phyloP scores from a whole-genome alignment of 768 basidiomycete species.

The Pisolithus sp. region DNA sequence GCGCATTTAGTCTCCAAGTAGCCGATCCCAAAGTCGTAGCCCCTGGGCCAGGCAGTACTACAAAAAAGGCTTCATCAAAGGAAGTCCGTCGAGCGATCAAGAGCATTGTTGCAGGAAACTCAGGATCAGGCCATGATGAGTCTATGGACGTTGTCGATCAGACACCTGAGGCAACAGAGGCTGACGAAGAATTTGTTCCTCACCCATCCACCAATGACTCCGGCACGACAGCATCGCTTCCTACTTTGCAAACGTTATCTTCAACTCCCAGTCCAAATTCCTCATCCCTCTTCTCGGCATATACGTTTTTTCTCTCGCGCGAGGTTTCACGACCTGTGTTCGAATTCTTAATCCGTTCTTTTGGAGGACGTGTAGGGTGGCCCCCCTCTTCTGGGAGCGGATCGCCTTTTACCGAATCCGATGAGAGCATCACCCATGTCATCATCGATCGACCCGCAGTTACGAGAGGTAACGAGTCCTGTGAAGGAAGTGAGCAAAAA shows the following conservation, averaged over 20 bases:
- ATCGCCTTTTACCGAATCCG: conserved; percentile 70
- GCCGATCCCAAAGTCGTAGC: conserved; percentile 20
- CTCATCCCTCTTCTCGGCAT: conserved; percentile 72
- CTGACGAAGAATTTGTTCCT: conserved; percentile 62
- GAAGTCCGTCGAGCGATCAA: conserved; percentile 47
- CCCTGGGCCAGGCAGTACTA: conserved; percentile 10
- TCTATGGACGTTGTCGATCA: conserved; percentile 33
- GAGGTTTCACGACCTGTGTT: conserved; percentile 88
- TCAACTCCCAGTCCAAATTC: conserved; percentile 51
- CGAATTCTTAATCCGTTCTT: conserved; percentile 89
- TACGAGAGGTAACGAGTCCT: conserved; percentile 40
- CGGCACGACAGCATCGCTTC: conserved; percentile 43
- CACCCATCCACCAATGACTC: conserved; percentile 49
- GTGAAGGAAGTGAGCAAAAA: conserved; percentile 55
- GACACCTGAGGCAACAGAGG: conserved; percentile 25
- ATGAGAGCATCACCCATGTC: conserved; percentile 88
- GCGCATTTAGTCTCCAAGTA: conserved; percentile 74
- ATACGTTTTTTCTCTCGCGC: conserved; percentile 89
- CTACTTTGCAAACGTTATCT: conserved; percentile 63
- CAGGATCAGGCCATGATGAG: conserved; percentile 27
- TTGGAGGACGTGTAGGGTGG: conserved; percentile 93
- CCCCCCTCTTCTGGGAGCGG: conserved; percentile 73
- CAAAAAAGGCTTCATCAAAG: conserved; percentile 46
- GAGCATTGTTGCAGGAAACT: conserved; percentile 29
- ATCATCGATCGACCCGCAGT: conserved; percentile 83